Conservation (phyloP, 75 land plant genomes). For the Sequoia sempervirens region DNA sequence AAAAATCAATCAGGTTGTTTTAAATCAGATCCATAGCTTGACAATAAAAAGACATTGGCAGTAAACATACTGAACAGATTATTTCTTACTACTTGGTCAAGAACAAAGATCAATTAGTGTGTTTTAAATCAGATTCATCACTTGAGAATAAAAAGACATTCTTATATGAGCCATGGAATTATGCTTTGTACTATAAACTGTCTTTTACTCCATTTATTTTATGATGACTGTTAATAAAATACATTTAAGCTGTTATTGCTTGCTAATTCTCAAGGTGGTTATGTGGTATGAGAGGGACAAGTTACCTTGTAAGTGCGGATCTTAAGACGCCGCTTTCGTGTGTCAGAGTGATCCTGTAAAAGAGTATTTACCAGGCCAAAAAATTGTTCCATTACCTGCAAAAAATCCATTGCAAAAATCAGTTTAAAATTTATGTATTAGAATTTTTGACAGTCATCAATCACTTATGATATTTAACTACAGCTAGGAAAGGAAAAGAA, state of each 20-base stretch:
- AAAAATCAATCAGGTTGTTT: background rate
- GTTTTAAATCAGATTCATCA: background rate
- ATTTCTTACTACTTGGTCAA: background rate
- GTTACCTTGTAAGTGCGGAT: constrained; percentile 96
- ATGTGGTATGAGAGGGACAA: background rate
- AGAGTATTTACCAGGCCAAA: constrained; percentile 92
- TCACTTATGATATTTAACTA: background rate
- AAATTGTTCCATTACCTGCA: constrained; percentile 99
- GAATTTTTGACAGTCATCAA: background rate
- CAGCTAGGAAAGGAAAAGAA: background rate
- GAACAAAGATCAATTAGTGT: background rate
- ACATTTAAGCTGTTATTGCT: background rate
- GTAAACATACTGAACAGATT: background rate
- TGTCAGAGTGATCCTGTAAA: constrained; percentile 72
- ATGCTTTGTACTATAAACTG: background rate
- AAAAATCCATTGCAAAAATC: constrained; percentile 4
- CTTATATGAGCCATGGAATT: background rate
- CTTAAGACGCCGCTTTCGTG: constrained; percentile 64
- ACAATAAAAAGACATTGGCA: background rate
- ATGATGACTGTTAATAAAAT: background rate
- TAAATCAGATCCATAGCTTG: background rate
- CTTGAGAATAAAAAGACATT: too few species aligned
- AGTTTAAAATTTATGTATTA: background rate
- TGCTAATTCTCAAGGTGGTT: background rate
- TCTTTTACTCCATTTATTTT: background rate